Base-by-base conservation (phyloP, 2,329 filamentous ascomycete genomes). In the Onygenales sp. region DNA sequence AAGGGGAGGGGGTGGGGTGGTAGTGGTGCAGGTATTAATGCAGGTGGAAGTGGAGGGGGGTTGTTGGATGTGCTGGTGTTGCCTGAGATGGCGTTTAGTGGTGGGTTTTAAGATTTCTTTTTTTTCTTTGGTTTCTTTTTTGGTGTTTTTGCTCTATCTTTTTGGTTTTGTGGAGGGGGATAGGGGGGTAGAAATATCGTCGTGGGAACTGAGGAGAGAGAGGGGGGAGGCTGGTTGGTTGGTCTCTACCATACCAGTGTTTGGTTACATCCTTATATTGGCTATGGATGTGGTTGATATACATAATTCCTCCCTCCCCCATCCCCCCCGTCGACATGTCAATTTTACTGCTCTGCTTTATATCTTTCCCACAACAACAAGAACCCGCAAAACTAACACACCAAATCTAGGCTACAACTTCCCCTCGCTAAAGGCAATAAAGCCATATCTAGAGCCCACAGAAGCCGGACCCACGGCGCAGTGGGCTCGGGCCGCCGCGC, bases 21-120 rank as follows among this genome's bases (percentile, higher is more conserved):
- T 56, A 11, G 52, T 63, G 7, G 6, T 5, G 60, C 66, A 41
- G 55, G 54, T 7, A 31, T 8, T 51, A 69, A 50, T 61, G 14
- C 11, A 7, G 31, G 17, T 31, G 42, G 44, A 14, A 41, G 32
- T 31, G 46, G 33, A 5, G 43, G 43, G 9, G 44, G 45, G 8
- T 35, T 61, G 44, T 64, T 82, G 33, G 80, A 83, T 63, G 71
- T 84, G 57, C 71, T 85, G 31, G 75, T 85, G 3, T 67, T 85
- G 43, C 81, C 82, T 0, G 82, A 85, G 66, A 68, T 85, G 63
- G 81, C 81, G 3, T 80, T 85, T 64, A 77, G 77, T 53, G 79
- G 79, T 80, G 66, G 60, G 66, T 57, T 51, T 54, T 55, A 36
- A 5, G 38, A 51, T 32, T 44, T 38, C 7, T 42, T 31, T 48